Evolutionary conservation across 192 early-diverging fungal genomes (phyloP).

Genomic region (Obelidium mucronatum): DNA sequence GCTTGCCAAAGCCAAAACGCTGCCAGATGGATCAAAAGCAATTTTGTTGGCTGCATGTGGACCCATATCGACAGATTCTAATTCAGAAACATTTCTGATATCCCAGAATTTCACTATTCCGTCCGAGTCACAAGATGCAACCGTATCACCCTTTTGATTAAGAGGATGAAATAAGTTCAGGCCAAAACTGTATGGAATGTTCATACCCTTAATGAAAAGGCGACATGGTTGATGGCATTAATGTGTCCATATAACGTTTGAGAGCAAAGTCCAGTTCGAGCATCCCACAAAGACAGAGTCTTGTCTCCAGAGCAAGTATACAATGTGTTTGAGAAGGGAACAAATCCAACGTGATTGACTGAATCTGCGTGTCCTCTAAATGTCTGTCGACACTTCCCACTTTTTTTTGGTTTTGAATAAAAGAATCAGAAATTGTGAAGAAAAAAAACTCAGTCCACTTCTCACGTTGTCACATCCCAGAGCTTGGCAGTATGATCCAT

Average conservation of each 20-base stretch:
- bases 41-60: conserved; percentile 57
- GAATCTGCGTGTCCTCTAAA: conserved; percentile 64
- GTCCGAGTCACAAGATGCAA: conserved; percentile 59
- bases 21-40: conserved; percentile 56
- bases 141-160: conserved; percentile 44
- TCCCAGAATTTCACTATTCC: conserved; percentile 65
- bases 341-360: conserved; percentile 61
- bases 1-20: conserved; percentile 49
- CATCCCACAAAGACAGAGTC: conserved; percentile 64
- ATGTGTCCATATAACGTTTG: conserved; percentile 64
- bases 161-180: not conserved
- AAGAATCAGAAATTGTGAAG: not conserved
- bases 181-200: not conserved
- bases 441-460: not conserved
- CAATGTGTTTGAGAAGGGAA: conserved; percentile 61
- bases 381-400: conserved; percentile 61
- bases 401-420: conserved; percentile 2
- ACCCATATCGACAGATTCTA: conserved; percentile 42
- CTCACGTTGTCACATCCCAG: conserved; percentile 64
- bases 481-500: conserved; percentile 68
- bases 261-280: conserved; percentile 54
- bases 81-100: conserved; percentile 52
- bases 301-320: conserved; percentile 64
- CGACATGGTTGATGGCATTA: conserved; percentile 58
- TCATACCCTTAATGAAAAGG: conserved; percentile 44